A percentile compares a stretch with the other conserved stretches of the same genome.
phyloP scores from a whole-genome alignment of 257 asterid genomes.

The Plectranthus barbatus region DNA sequence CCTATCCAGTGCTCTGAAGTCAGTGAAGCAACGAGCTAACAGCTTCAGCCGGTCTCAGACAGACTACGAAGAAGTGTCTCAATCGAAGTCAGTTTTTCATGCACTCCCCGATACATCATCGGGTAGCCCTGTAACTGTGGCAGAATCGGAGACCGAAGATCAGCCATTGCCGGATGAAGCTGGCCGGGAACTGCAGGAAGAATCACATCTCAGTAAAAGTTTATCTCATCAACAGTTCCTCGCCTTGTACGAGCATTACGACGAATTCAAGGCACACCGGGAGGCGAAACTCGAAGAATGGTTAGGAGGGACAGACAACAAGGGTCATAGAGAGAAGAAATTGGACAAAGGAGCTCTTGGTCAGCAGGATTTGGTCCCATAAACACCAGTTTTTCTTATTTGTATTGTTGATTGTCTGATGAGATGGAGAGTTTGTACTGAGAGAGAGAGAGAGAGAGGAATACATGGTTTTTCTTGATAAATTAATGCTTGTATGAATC shows the following conservation, averaged over 20 bases:
- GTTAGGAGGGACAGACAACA: constrained; percentile 40
- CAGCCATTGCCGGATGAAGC: constrained; percentile 30
- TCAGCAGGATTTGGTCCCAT: constrained; percentile 3
- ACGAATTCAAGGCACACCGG: constrained; percentile 71
- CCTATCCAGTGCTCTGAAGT: constrained; percentile 55
- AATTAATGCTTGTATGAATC: constrained; percentile 2
- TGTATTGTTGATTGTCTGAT: background rate
- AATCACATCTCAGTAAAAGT: constrained; percentile 32
- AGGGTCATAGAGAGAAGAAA: background rate
- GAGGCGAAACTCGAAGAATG: constrained; percentile 80
- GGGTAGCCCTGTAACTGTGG: no score
- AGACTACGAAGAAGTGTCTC: constrained; percentile 23
- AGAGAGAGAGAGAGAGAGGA: background rate
- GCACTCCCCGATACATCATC: no score
- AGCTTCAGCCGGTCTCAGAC: constrained; percentile 45
- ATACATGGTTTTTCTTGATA: background rate
- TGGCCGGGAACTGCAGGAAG: constrained; percentile 39
- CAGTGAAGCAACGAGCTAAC: constrained; percentile 56
- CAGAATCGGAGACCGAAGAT: constrained; percentile 26
- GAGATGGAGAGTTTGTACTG: background rate
- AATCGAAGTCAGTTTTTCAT: background rate
- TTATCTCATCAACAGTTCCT: constrained; percentile 32
- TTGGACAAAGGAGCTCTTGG: constrained; percentile 2
- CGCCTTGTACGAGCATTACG: constrained; percentile 38
- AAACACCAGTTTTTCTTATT: background rate